Percentiles rank a stretch among this genome's conserved stretches.
These are phyloP conservation scores for Sporothrix humicola DNA, from an alignment of 2,329 filamentous ascomycete genomes.

Conservation along the genomic window DNA sequence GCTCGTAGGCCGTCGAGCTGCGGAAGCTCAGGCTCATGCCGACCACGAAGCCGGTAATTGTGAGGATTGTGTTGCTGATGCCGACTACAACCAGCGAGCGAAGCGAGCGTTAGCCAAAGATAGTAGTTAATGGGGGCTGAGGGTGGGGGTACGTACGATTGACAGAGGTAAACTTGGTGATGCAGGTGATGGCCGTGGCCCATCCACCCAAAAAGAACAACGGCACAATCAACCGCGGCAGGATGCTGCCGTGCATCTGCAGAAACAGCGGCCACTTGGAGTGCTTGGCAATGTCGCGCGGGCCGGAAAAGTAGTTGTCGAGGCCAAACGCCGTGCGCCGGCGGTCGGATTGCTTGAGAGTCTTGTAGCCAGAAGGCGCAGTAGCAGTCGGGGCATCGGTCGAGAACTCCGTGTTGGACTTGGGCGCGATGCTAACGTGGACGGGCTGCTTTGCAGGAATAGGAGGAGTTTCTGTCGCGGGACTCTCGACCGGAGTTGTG, in stretches of 20 bases:
- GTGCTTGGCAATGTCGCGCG: conserved; percentile 72
- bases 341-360: conserved; percentile 35
- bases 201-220: conserved; percentile 67
- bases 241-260: conserved; percentile 74
- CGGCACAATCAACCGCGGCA: conserved; percentile 75
- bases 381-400: conserved; percentile 43
- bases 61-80: conserved; percentile 71
- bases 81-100: too few species aligned
- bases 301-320: conserved; percentile 59
- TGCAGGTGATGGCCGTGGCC: conserved; percentile 67
- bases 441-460: neutral
- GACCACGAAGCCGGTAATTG: conserved; percentile 82
- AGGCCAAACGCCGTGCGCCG: conserved; percentile 48
- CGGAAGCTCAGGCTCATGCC: conserved; percentile 78
- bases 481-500: neutral
- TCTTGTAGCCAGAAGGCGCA: neutral
- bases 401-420: conserved; percentile 1
- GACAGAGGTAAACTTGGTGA: conserved; percentile 39
- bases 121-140: too few species aligned
- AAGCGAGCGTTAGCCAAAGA: too few species aligned
- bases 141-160: conserved; percentile 40
- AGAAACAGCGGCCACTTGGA: conserved; percentile 80
- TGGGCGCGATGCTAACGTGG: conserved; percentile 2
- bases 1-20: conserved; percentile 78
- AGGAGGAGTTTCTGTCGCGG: neutral